Conservation (phyloP, 768 basidiomycete genomes). For the Sutorius australiensis region DNA sequence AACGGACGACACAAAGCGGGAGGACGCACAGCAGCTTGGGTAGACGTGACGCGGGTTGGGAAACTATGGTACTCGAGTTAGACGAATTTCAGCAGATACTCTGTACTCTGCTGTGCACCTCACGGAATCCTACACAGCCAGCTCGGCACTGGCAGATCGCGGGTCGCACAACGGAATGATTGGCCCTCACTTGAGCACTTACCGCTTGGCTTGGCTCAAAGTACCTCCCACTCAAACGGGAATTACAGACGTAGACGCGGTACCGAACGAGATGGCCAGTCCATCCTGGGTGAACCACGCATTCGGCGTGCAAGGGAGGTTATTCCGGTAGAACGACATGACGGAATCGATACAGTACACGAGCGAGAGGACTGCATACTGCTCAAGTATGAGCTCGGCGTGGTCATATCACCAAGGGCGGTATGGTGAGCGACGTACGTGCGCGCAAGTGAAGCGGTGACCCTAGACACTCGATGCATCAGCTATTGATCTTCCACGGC, state of each 20-base stretch:
- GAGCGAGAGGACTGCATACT: slow-evolving; percentile 81
- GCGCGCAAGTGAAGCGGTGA: slow-evolving; percentile 87
- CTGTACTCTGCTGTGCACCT: slow-evolving; percentile 87
- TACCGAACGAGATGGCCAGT: slow-evolving; percentile 86
- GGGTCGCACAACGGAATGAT: not conserved
- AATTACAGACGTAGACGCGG: slow-evolving; percentile 85
- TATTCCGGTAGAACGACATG: slow-evolving; percentile 90
- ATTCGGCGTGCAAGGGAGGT: slow-evolving; percentile 33
- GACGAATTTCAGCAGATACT: slow-evolving; percentile 88
- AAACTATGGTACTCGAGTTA: slow-evolving; percentile 96
- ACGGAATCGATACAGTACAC: slow-evolving; percentile 86
- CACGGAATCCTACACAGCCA: slow-evolving; percentile 71
- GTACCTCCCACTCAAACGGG: slow-evolving; percentile 79
- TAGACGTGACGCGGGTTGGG: slow-evolving; percentile 72
- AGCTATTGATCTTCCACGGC: no score
- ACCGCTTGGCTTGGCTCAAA: slow-evolving; percentile 86
- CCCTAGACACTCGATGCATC: slow-evolving; percentile 69
- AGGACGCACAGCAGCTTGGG: slow-evolving; percentile 68
- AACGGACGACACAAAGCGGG: not conserved
- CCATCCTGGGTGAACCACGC: slow-evolving; percentile 61
- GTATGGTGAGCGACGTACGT: slow-evolving; percentile 45
- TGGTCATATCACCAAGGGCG: not conserved
- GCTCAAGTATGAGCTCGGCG: slow-evolving; percentile 79
- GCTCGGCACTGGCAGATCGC: not conserved
- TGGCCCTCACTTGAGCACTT: slow-evolving; percentile 9